Evolutionary conservation across 257 asterid species (phyloP).

Genomic region (Solanum okadae): DNA sequence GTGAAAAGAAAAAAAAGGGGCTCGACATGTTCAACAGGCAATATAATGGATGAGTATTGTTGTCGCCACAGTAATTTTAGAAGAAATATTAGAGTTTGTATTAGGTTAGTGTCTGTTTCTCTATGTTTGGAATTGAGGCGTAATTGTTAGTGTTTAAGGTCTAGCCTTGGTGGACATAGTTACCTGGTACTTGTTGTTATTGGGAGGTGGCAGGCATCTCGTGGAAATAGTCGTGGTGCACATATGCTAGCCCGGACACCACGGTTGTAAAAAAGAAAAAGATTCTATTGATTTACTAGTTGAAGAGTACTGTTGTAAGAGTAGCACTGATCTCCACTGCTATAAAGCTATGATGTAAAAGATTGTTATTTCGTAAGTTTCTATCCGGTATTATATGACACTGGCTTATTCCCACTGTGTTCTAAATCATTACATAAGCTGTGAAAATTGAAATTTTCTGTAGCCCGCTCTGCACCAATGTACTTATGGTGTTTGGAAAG

Average conservation of each 20-base stretch:
- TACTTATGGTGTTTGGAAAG: background rate
- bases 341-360: background rate
- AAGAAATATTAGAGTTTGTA: background rate
- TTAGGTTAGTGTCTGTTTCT: background rate
- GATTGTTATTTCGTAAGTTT: background rate
- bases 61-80: background rate
- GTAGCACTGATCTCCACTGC: background rate
- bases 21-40: background rate
- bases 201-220: background rate
- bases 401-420: background rate
- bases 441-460: background rate
- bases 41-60: background rate
- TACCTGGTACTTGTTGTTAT: background rate
- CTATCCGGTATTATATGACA: background rate
- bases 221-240: background rate
- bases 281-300: background rate
- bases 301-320: background rate
- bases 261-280: background rate
- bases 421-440: background rate
- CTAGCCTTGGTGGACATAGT: background rate
- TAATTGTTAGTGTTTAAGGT: background rate
- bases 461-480: background rate
- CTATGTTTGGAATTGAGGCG: background rate
- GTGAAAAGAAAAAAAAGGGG: background rate
- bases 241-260: background rate